A percentile compares a stretch with the other conserved stretches of the same genome.
Evolutionary conservation across 257 asterid species (phyloP).

Genomic region (Penstemon newberryi): DNA sequence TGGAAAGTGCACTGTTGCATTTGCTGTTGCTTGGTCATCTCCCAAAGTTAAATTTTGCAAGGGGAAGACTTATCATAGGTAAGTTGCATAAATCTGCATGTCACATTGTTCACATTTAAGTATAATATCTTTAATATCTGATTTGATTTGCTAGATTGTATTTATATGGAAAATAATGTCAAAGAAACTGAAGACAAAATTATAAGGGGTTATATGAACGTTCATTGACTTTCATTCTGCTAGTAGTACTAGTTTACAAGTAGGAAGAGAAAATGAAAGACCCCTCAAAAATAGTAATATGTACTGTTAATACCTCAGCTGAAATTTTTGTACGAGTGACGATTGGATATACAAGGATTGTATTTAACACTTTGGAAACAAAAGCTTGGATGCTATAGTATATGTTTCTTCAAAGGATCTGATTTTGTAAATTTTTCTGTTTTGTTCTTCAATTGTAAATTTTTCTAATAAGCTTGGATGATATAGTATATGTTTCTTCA

Average conservation of each 20-base stretch:
- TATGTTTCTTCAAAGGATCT: constrained; percentile 9
- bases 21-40: constrained; percentile 93
- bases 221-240: neutral
- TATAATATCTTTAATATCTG: neutral
- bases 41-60: constrained; percentile 94
- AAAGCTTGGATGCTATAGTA: neutral
- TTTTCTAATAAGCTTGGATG: too few relatives aligned
- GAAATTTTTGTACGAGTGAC: neutral
- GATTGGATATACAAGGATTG: too few relatives aligned
- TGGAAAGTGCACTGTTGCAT: constrained; percentile 91
- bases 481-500: neutral
- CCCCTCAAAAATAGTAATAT: neutral
- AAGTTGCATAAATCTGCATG: constrained; percentile 18
- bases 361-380: too few relatives aligned
- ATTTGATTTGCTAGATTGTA: neutral
- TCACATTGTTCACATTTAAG: neutral
- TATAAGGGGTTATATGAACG: too few relatives aligned
- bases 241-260: neutral
- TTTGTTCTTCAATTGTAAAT: constrained; percentile 17
- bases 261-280: neutral
- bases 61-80: constrained; percentile 92
- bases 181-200: neutral
- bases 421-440: constrained; percentile 3
- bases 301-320: neutral
- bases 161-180: neutral